Evolutionary conservation across 2,329 filamentous ascomycete species (phyloP), one percentile per base, ranked within the genome.

Genomic region (Alternaria consortialis): DNA sequence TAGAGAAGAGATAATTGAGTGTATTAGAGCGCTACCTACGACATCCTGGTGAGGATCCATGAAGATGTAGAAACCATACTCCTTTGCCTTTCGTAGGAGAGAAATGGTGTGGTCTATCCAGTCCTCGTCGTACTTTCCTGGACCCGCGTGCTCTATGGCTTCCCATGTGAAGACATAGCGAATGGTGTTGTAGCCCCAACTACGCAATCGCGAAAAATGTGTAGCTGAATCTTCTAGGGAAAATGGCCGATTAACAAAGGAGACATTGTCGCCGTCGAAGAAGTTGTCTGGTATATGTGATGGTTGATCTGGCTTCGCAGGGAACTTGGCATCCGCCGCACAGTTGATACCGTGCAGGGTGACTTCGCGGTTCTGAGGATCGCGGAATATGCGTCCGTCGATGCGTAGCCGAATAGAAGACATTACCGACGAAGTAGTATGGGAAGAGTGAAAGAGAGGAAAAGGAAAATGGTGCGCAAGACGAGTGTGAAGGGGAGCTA

Each of bases 11-110:
- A 43, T 25, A 25, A 44, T 20, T 39, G 39, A 36, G 27, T 56
- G 25, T 23, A 46, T 58, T 29, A 54, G 31, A 56, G 43, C 46
- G 13, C 56, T 63, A 87, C 89, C 67, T 85, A 92, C 90, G 71
- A 98, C 94, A 82, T 99, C 95, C 84, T 99, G 95, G 78, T 99
- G 95, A 20, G 96, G 94, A 71, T 99, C 96, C 93, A 99, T 97
- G 77, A 97, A 98, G 51, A 99, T 85, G 74, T 96, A 97, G 78
- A 99, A 97, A 29, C 92, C 92, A 82, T 97, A 98, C 37, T 88
- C 85, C 76, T 94, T 97, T 37, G 94, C 94, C 66, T 93, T 84
- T 58, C 93, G 87, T 69, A 99, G 80, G 11, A 97, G 84, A 39
- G 92, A 86, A 67, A 99, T 93, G 1, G 95, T 99, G 77, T 97